Conservation (phyloP, 352 stramenopile species). For the Phytophthora fragariaefolia region DNA sequence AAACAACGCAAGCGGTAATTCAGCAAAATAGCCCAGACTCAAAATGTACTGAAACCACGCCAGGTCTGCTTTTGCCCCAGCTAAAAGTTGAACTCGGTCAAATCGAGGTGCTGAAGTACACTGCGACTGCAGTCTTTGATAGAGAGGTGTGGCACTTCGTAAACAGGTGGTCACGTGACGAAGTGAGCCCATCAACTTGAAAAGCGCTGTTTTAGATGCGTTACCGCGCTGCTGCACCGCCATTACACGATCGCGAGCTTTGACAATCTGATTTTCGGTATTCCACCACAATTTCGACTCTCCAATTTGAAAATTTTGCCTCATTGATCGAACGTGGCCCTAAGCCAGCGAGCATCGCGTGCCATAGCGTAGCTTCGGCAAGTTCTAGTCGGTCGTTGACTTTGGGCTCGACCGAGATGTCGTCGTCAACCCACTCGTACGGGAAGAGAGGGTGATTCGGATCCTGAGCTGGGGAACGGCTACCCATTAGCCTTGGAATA, state of each 20-base stretch:
- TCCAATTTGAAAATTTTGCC: slow-evolving; percentile 33
- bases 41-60: slow-evolving; percentile 16
- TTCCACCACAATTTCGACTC: slow-evolving; percentile 8
- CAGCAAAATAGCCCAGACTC: slow-evolving; percentile 5
- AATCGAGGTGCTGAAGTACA: slow-evolving; percentile 3
- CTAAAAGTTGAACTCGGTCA: neutral
- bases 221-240: neutral
- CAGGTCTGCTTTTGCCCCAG: neutral
- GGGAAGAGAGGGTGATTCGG: slow-evolving; percentile 21
- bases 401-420: slow-evolving; percentile 32
- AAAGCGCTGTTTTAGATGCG: slow-evolving; percentile 14
- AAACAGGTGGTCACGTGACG: slow-evolving; percentile 32
- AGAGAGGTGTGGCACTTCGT: neutral
- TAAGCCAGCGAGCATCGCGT: slow-evolving; percentile 29
- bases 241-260: neutral
- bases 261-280: slow-evolving; percentile 21
- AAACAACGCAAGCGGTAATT: slow-evolving; percentile 18
- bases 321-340: slow-evolving; percentile 36
- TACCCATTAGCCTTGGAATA: neutral
- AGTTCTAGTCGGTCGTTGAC: neutral
- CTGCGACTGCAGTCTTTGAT: slow-evolving; percentile 20
- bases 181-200: slow-evolving; percentile 28
- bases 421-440: slow-evolving; percentile 44
- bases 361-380: slow-evolving; percentile 9
- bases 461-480: slow-evolving; percentile 9